A percentile compares a stretch with the other conserved stretches of the same genome.
Conservation (phyloP, 192 early-diverging fungal genomes). For the Rhizophagus clarus region DNA sequence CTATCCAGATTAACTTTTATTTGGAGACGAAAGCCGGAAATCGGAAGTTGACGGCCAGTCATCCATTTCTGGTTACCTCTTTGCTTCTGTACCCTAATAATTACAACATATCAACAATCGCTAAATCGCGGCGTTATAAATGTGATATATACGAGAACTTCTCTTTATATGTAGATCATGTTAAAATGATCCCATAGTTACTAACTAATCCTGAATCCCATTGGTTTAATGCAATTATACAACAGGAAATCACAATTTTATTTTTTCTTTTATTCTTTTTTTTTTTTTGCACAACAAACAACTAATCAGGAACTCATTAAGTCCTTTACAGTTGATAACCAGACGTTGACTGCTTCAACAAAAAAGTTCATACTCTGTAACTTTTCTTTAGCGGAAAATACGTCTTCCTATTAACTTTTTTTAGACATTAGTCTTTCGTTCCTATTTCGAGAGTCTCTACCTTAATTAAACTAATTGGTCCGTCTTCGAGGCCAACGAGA, state of each 20-base stretch:
- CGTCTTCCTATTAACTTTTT: not conserved
- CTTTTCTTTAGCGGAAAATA: not conserved
- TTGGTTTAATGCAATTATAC: conserved; percentile 1
- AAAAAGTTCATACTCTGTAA: not conserved
- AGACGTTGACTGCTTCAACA: not conserved
- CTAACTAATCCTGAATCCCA: not conserved
- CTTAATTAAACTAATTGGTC: not conserved
- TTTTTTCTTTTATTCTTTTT: not conserved
- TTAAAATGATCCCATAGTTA: not conserved
- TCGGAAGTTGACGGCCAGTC: not conserved
- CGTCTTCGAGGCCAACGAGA: not conserved
- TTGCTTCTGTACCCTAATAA: not conserved
- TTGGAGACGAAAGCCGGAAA: not conserved
- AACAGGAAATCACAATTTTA: not conserved
- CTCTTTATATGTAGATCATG: not conserved
- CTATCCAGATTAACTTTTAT: not conserved
- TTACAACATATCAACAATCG: not conserved
- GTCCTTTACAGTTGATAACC: not conserved
- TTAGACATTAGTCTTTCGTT: not conserved
- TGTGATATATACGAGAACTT: not conserved
- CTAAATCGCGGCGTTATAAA: not conserved
- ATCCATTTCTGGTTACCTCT: not conserved
- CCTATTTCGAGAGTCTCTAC: not conserved
- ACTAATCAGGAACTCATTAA: not conserved
- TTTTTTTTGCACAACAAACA: not conserved